Base-by-base conservation (phyloP, 2,329 filamentous ascomycete species). In the Venturia oleaginea region DNA sequence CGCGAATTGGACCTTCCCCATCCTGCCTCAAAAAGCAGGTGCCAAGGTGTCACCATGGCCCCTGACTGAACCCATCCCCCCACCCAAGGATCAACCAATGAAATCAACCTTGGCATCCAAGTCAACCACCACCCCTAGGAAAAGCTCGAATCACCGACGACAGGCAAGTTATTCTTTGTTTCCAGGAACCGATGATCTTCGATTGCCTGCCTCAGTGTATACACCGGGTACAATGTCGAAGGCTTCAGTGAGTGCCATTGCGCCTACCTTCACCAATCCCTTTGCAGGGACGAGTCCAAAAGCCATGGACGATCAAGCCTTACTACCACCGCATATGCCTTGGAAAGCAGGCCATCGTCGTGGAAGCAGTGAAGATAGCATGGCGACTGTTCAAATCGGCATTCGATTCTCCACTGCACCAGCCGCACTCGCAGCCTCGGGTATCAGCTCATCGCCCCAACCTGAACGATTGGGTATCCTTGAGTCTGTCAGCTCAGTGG, bases 331-430 rank as follows among this genome's bases (percentile, higher is more conserved):
- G 59, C 71, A 72, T 63, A 13, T 48, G 60, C 63, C 61, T 11
- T 59, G 61, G 60, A n/a, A 72, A 74, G 70, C 72, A 17, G 77
- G 79, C n/a, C 83, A 83, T 70, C 76, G 78, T 22, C 80, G 86
- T 55, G 79, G 84, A 65, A 86, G 85, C 5, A 90, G 87, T 0
- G 78, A 85, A 51, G 79, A 79, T 19, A 89, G 87, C 55, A 84
- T 84, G 11, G 86, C 86, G 30, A 90, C 86, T 0, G 86, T 90
- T 13, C 86, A 89, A 70, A 90, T 90, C 62, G 87, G 87, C 1
- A 78, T 90, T 19, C 83, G 87, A 13, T 78, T 90, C 27, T 61
- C 55, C 3, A 34, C 62, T 11, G 51, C 48, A 15, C 62, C 62
- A 17, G 34, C 34, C 2, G 62, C 62, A 15, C 32, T 51, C 19